Evolutionary conservation across 2,329 filamentous ascomycete species (phyloP).

Genomic region (Monosporascus sp.): DNA sequence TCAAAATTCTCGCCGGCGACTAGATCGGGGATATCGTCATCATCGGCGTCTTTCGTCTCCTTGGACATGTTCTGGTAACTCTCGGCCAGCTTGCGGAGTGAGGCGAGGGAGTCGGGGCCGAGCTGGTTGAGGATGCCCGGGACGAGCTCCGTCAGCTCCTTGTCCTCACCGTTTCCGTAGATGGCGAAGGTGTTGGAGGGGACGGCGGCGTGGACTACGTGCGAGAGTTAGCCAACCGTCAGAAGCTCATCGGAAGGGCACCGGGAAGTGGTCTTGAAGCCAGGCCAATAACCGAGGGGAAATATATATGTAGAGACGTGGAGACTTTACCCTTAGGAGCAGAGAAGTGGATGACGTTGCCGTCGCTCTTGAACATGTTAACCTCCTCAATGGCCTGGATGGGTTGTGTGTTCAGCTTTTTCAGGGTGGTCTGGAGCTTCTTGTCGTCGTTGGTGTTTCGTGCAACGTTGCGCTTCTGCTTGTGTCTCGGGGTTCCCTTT

Average conservation of each 20-base stretch:
- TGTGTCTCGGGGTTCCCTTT: slow-evolving; percentile 96
- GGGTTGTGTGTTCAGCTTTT: slow-evolving; percentile 99
- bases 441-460: slow-evolving; percentile 95
- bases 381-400: slow-evolving; percentile 99
- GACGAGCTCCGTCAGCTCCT: slow-evolving; percentile 99
- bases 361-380: slow-evolving; percentile 99
- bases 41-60: slow-evolving; percentile 75
- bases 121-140: slow-evolving; percentile 99
- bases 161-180: slow-evolving; percentile 98
- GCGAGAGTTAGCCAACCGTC: not conserved
- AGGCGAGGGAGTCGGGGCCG: slow-evolving; percentile 94
- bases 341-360: slow-evolving; percentile 99
- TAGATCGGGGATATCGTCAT: slow-evolving; percentile 94
- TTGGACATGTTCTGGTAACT: slow-evolving; percentile 99
- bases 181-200: slow-evolving; percentile 99
- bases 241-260: not conserved
- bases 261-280: no score
- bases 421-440: slow-evolving; percentile 95
- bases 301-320: no score
- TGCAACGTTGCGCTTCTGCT: slow-evolving; percentile 97
- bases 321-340: slow-evolving; percentile 82
- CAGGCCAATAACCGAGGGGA: no score
- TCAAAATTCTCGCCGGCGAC: slow-evolving; percentile 98
- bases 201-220: slow-evolving; percentile 87
- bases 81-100: slow-evolving; percentile 96